Conservation (phyloP, 2,329 filamentous ascomycete species). For the Aspergillus carbonarius region DNA sequence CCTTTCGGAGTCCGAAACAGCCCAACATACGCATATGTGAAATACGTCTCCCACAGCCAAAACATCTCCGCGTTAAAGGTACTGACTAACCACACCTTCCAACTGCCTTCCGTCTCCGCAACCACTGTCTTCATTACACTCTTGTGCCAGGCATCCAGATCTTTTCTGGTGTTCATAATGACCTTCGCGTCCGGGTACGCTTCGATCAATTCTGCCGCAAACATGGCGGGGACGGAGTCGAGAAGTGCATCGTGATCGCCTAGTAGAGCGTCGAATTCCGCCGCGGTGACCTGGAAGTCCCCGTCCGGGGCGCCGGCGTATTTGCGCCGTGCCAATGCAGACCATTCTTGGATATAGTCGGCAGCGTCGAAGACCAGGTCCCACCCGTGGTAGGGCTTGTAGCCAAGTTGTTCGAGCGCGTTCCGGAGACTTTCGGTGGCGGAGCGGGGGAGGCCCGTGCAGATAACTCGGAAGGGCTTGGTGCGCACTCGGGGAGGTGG, state of each 20-base stretch:
- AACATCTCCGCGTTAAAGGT: slow-evolving; percentile 12
- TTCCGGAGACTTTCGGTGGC: slow-evolving; percentile 25
- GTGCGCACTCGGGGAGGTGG: slow-evolving; percentile 8
- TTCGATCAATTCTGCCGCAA: slow-evolving; percentile 33
- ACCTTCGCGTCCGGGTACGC: slow-evolving; percentile 32
- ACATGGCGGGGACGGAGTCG: slow-evolving; percentile 31
- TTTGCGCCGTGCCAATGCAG: slow-evolving; percentile 11
- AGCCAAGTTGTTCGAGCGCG: slow-evolving; percentile 24
- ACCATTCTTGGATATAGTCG: slow-evolving; percentile 12
- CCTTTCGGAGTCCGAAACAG: slow-evolving; percentile 8
- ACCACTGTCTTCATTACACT: slow-evolving; percentile 13
- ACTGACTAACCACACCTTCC: slow-evolving; percentile 9
- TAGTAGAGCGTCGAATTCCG: slow-evolving; percentile 31
- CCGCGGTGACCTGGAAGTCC: slow-evolving; percentile 8
- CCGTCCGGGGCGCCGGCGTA: slow-evolving; percentile 13
- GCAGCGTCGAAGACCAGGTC: slow-evolving; percentile 14
- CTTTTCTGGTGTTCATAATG: slow-evolving; percentile 11
- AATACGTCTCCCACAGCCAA: slow-evolving; percentile 13
- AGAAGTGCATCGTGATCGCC: slow-evolving; percentile 29
- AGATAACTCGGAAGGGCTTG: slow-evolving; percentile 24
- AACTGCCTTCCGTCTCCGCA: slow-evolving; percentile 5
- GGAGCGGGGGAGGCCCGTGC: slow-evolving; percentile 24
- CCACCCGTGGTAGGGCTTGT: slow-evolving; percentile 24
- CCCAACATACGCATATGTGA: slow-evolving; percentile 8
- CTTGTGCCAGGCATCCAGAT: slow-evolving; percentile 13